Base-by-base conservation (phyloP, 129 eudicot species). In the Deinandra increscens region DNA sequence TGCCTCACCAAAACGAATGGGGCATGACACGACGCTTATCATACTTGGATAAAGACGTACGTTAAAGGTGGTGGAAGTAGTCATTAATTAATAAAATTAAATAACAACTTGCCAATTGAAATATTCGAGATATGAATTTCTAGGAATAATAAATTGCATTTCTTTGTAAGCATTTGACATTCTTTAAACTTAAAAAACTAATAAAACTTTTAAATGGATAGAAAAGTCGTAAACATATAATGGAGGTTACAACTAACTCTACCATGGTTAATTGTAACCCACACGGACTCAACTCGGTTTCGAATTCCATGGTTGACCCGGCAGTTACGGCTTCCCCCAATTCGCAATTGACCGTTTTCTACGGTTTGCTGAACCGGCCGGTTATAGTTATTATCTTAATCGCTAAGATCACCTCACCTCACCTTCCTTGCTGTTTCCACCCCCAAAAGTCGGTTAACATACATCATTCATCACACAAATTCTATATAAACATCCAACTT, bases 261-360 rank as follows among this genome's bases (percentile, higher is more conserved):
- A 73, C 78, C 65, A 73, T 39, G 64, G 64, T 63, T 64, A 51
- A 73, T 5, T 19, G 33, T 37, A 66, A 75, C 60, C 61, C 68
- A 75, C 79, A 68, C 79, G 79, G 13, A 55, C 26, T 66, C 67
- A 19, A 75, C 79, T 75, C 79, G 79, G 50, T 56, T 58, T 51
- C 15, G 13, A 66, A 31, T 39, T 42, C 33, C 1, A 63, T 1
- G 10, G 61, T 73, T 73, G 71, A 73, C 75, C 56, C 44, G 54
- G 3, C 17, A 31, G 9, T 26, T 26, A 7, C 18, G 15, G 14
- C 17, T 58, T 19, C 29, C 14, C 31, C 56, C 14, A 29, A n/a
- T n/a, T 15, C n/a, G 20, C 43, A 10, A 15, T 53, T 50, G 44
- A 49, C 67, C 68, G 58, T 33, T 19, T 43, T 26, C 9, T 74